Evolutionary conservation across 768 basidiomycete genomes (phyloP), one percentile per base, ranked within the genome.

Genomic region (Botryobasidium botryosum): DNA sequence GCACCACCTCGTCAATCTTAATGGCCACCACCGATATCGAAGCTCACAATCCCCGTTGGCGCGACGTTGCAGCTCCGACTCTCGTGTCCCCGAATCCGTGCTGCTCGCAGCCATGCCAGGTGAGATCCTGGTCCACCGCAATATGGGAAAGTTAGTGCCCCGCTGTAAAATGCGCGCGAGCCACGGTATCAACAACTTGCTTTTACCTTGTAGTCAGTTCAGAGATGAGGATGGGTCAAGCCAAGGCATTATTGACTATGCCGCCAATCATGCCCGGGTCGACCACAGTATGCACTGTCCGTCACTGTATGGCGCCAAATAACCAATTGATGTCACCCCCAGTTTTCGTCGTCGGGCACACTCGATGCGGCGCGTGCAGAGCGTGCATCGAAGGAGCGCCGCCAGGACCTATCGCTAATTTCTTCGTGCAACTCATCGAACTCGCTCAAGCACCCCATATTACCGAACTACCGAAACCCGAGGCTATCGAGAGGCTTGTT

Each of bases 1-100:
- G 25, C 25, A 28, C 17, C 38, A n/a, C n/a, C n/a, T n/a, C n/a
- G n/a, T n/a, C n/a, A n/a, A n/a, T n/a, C n/a, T n/a, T n/a, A n/a
- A n/a, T n/a, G n/a, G n/a, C n/a, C n/a, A n/a, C n/a, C n/a, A n/a
- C n/a, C n/a, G n/a, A n/a, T n/a, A 29, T 25, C 49, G 40, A 36
- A n/a, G 41, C n/a, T 53, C n/a, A 25, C 32, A n/a, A 27, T 33
- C 52, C 48, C 57, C 50, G 5, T 27, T n/a, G n/a, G n/a, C 1
- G n/a, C n/a, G n/a, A n/a, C n/a, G 32, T 82, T 79, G 80, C 40
- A 84, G 80, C 59, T 70, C 84, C 29, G 87, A 91, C 59, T 88
- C 84, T 8, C 68, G 87, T 50, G 80, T 87, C 2, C 84, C 83
- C 17, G 85, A 86, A 58, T 73, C 74, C 28, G 77, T 82, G 51